Conservation (phyloP, 169 alveolate species). For the Cryptosporidium xiaoi region DNA sequence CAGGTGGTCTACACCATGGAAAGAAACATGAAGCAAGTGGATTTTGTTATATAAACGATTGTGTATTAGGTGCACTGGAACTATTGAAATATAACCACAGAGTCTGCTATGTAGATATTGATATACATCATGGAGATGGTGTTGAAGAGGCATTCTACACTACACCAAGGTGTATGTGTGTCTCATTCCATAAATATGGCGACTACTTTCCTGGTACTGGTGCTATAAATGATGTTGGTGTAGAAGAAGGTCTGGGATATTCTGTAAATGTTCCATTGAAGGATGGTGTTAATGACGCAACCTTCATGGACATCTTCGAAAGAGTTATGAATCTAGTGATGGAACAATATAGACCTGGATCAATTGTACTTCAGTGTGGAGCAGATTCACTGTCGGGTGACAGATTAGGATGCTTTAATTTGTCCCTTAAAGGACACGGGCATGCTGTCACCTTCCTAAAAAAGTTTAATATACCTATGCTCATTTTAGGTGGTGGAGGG, state of each 20-base stretch:
- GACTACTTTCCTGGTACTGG: slow-evolving; percentile 94
- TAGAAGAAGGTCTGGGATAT: slow-evolving; percentile 86
- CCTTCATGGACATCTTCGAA: slow-evolving; percentile 82
- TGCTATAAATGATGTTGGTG: slow-evolving; percentile 88
- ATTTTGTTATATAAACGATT: slow-evolving; percentile 91
- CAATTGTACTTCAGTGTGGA: slow-evolving; percentile 89
- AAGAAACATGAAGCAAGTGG: slow-evolving; percentile 91
- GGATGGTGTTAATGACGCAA: slow-evolving; percentile 90
- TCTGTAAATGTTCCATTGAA: slow-evolving; percentile 89
- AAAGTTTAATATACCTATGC: slow-evolving; percentile 84
- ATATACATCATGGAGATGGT: slow-evolving; percentile 97
- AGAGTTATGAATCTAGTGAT: slow-evolving; percentile 86
- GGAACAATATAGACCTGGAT: slow-evolving; percentile 88
- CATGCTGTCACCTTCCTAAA: slow-evolving; percentile 75
- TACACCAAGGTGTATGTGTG: slow-evolving; percentile 85
- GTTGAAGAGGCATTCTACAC: slow-evolving; percentile 97
- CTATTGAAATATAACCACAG: slow-evolving; percentile 86
- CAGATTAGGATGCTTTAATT: slow-evolving; percentile 89
- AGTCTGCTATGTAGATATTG: slow-evolving; percentile 91
- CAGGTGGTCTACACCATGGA: slow-evolving; percentile 94
- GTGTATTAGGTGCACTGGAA: slow-evolving; percentile 90
- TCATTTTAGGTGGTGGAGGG: slow-evolving; percentile 91
- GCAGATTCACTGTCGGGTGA: slow-evolving; percentile 92
- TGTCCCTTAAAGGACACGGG: slow-evolving; percentile 88
- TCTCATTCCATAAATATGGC: slow-evolving; percentile 90